Percentiles rank a stretch among this genome's conserved stretches.
Conservation (phyloP, 208 protist species). For the Trypanosoma melophagium region DNA sequence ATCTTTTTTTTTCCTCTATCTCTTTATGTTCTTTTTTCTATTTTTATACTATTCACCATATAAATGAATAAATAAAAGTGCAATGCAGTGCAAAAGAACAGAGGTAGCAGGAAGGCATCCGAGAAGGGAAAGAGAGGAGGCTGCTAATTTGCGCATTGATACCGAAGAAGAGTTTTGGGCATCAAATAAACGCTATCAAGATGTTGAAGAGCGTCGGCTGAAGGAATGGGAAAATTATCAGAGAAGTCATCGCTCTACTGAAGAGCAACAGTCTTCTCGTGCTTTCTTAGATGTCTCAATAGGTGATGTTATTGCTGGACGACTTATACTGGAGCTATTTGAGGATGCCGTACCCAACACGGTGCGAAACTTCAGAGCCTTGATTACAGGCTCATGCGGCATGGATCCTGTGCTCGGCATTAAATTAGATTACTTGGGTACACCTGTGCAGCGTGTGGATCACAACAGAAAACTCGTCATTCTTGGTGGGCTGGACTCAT, state of each 20-base stretch:
- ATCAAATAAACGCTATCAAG: slow-evolving; percentile 44
- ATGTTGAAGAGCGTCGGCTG: slow-evolving; percentile 78
- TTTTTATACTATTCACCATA: not conserved
- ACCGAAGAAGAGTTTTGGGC: slow-evolving; percentile 21
- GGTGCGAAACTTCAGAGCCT: slow-evolving; percentile 83
- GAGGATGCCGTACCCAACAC: slow-evolving; percentile 82
- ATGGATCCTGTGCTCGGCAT: slow-evolving; percentile 49
- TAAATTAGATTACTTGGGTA: slow-evolving; percentile 81
- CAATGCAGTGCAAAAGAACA: slow-evolving; percentile 9
- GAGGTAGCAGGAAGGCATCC: not conserved
- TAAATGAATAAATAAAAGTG: not conserved
- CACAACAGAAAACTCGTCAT: slow-evolving; percentile 46
- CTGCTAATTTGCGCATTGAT: slow-evolving; percentile 2
- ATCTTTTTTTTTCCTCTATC: slow-evolving; percentile 4
- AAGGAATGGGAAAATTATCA: slow-evolving; percentile 92
- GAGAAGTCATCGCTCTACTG: slow-evolving; percentile 65
- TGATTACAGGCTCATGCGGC: slow-evolving; percentile 77
- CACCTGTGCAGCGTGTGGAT: slow-evolving; percentile 57
- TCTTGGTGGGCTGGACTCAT: slow-evolving; percentile 50
- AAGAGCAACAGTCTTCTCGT: slow-evolving; percentile 64
- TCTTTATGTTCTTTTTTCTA: not conserved
- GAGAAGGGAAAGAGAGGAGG: slow-evolving; percentile 16
- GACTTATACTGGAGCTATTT: slow-evolving; percentile 91
- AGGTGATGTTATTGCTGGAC: slow-evolving; percentile 58
- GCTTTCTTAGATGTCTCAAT: slow-evolving; percentile 87